phyloP scores from a whole-genome alignment of 805 yeast genomes.

The Starmerella floris region DNA sequence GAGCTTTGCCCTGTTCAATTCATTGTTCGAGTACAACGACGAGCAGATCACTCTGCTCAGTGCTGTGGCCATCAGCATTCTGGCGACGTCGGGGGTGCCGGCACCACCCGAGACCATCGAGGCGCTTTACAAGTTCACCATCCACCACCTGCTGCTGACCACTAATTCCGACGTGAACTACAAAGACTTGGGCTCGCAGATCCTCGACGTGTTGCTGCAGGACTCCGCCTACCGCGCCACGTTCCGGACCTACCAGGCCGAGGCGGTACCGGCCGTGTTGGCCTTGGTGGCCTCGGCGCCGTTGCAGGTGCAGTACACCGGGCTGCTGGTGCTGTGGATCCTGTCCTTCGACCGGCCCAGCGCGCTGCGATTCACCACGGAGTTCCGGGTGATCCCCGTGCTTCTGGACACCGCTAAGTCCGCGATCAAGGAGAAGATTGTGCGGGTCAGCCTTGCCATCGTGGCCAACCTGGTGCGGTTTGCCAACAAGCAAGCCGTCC shows the following conservation, averaged over 20 bases:
- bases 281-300: conserved; percentile 31
- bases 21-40: conserved; percentile 41
- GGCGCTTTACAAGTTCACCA: conserved; percentile 26
- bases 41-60: conserved; percentile 43
- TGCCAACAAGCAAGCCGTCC: conserved; percentile 37
- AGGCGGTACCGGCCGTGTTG: conserved; percentile 39
- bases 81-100: conserved; percentile 28
- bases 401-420: conserved; percentile 49
- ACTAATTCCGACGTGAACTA: conserved; percentile 32
- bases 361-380: conserved; percentile 36
- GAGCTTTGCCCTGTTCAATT: conserved; percentile 32
- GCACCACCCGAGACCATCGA: conserved; percentile 29
- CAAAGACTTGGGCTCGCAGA: conserved; percentile 52
- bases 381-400: conserved; percentile 30
- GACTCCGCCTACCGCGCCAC: conserved; percentile 40
- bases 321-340: conserved; percentile 71
- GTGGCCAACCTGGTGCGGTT: conserved; percentile 32
- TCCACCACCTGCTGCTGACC: conserved; percentile 26
- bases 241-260: conserved; percentile 36
- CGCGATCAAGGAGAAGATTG: conserved; percentile 84
- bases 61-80: conserved; percentile 40
- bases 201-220: conserved; percentile 47
- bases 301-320: conserved; percentile 72
- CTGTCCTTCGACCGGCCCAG: conserved; percentile 56
- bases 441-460: conserved; percentile 67